phyloP scores from a whole-genome alignment of 2,329 filamentous ascomycete genomes.

The Fusarium musae region DNA sequence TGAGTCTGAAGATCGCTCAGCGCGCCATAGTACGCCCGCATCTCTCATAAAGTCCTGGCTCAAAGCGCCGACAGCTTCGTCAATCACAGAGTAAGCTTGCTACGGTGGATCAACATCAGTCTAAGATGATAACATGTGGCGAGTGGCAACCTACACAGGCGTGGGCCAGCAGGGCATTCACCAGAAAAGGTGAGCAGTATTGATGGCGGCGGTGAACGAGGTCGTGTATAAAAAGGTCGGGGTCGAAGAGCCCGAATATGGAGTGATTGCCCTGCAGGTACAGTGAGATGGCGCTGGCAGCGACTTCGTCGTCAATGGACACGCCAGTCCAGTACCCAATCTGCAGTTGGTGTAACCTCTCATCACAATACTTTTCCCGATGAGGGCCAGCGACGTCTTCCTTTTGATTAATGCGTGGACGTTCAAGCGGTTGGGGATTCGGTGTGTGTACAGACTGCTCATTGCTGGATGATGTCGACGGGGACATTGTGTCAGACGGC shows the following conservation, averaged over 20 bases:
- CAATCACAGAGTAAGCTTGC: constrained; percentile 24
- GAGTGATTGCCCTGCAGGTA: constrained; percentile 51
- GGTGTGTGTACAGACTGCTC: constrained; percentile 15
- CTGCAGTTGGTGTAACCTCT: constrained; percentile 9
- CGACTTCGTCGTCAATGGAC: constrained; percentile 43
- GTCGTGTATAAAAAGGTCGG: constrained; percentile 48
- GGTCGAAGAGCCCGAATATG: constrained; percentile 50
- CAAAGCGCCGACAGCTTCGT: constrained; percentile 1
- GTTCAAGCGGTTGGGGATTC: not conserved
- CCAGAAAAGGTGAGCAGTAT: constrained; percentile 49
- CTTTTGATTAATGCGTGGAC: not conserved
- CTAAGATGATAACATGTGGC: not conserved
- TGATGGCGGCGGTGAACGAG: constrained; percentile 39
- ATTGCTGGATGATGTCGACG: constrained; percentile 10
- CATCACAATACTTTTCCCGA: constrained; percentile 3
- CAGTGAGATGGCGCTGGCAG: constrained; percentile 46
- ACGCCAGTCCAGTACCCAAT: constrained; percentile 50
- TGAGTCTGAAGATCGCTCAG: constrained; percentile 27
- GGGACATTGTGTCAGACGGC: constrained; percentile 22
- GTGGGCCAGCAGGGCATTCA: constrained; percentile 48
- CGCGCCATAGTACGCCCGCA: constrained; percentile 21
- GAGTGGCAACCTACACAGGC: constrained; percentile 45
- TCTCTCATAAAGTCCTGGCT: constrained; percentile 21
- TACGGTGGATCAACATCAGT: not conserved
- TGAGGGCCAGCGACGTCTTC: not conserved